Evolutionary conservation across 169 alveolate species (phyloP), one percentile per base, ranked within the genome.

Genomic region (Plasmodium ovale): DNA sequence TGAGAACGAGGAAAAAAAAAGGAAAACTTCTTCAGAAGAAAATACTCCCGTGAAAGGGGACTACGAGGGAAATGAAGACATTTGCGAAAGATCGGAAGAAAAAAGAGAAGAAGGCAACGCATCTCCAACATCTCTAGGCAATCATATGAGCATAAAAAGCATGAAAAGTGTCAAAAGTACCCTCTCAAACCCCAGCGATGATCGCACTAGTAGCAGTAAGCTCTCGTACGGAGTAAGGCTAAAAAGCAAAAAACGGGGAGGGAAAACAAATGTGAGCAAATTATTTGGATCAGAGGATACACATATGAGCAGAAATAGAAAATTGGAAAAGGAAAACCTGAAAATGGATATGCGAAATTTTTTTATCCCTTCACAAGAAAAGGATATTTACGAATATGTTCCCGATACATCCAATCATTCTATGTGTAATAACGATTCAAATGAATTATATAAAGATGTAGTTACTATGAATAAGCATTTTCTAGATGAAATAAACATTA

Each of bases 401-500:
- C 90, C 90, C 31, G 90, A 82, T 14, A 82, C 84, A 47, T 65
- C 84, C 16, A 82, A 39, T 68, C 65, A 82, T 56, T 14, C 67
- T 37, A 53, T 82, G 19, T 82, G 90, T 21, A 70, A 82, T 37
- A 82, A 82, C 65, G 82, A 82, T 25, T 39, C 90, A 31, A 82
- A 65, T 51, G 84, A 82, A 47, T 82, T 82, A 68, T 82, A 82
- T 49, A 82, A 82, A 65, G 90, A 82, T 82, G 59, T 82, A 49
- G 90, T 82, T 7, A 65, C 54, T 19, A 49, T 82, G 71, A 82
- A 82, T 56, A 82, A 64, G 35, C 58, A 82, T 64, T 65, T 82
- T 82, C 33, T 82, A 21, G 84, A 82, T 39, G 82, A 82, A 49
- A 82, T 82, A 33, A 82, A 67, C 49, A 58, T 54, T 64, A 67